Evolutionary conservation across 176 grass and related monocot species (phyloP), one percentile per base, ranked within the genome.

Genomic region (Triticum timopheevii): DNA sequence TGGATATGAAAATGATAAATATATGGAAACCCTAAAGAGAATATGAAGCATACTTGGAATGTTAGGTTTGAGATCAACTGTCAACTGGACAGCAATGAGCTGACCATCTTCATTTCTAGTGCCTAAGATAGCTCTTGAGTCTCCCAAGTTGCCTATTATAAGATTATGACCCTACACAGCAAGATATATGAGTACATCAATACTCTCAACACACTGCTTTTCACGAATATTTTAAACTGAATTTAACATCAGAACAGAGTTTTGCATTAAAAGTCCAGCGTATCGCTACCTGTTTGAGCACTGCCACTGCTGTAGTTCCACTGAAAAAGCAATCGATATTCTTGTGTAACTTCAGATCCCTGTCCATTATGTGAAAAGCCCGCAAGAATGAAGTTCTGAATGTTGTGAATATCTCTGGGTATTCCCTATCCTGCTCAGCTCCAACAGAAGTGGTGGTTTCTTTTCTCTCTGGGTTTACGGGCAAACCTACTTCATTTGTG

Each of bases 261-360:
- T 81, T 47, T 78, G 3, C 64, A 68, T 72, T 8, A 88, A 64
- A 86, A 39, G 30, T 35, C 25, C 44, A 0, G 62, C 8, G 16
- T 39, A 25, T 82, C 10, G 36, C 44, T 92, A 98, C 95, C 91
- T 95, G 89, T 84, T 98, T 98, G 82, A 98, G 76, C 86, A 95
- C 77, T 73, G 91, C 89, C 13, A 98, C 93, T 34, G 95, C 90
- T 81, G 95, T 98, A 71, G 93, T 95, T 74, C 95, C 95, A 85
- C 95, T 98, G 78, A 91, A 92, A 84, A 92, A 95, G 74, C 95
- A 98, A 86, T 95, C 83, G 56, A 98, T 90, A 85, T 85, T 92
- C 56, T 86, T 85, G 85, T 95, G 89, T 64, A 90, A 72, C 74
- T 84, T 93, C 35, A 98, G 90, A 88, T 98, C 95, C 73, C 84